Base-by-base conservation (phyloP, 257 asterid genomes). In the Hygrophila difformis region DNA sequence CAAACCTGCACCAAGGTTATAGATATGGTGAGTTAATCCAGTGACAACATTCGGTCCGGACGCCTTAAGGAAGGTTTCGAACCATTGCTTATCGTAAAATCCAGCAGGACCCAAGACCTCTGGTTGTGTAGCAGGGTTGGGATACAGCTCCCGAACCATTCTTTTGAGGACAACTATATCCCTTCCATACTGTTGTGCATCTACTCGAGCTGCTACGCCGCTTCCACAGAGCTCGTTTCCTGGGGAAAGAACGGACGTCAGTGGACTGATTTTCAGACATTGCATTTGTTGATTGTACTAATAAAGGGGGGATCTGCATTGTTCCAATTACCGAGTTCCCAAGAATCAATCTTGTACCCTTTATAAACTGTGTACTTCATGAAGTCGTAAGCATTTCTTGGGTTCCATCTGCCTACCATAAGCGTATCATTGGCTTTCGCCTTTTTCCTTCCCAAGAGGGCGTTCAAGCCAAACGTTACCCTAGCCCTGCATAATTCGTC, bases 1-100 rank as follows among this genome's bases (percentile, higher is more conserved):
- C 19, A 7, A 16, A 81, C 96, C 94, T 67, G 87, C 57, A 18
- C 96, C 96, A 47, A 87, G 93, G 36, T 79, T 87, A 75, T 87
- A 87, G 39, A 74, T 71, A 51, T 87, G 94, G 72, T 87, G 93
- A 1, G 93, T 79, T 12, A 87, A 51, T n/a, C 84, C 96, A 61
- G 79, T 77, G 1, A 87, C 71, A 0, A 79, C 73, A 12, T 71
- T 57, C 5, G 93, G 84, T 1, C 93, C 87, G 0, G 84, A 57
- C 0, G 66, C 18, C 40, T 55, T 64, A 16, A 87, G 87, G 37
- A 73, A 83, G 5, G 29, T 31, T 2, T 62, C 49, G 61, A 73
- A 79, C 94, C 97, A 87, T 49, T 54, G 13, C 45, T 71, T 53
- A 22, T 87, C 85, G 40, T 71, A 87, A 53, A 82, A 87, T 3